phyloP scores from a whole-genome alignment of 192 early-diverging fungal genomes.

The Fimicolochytrium jonesii region DNA sequence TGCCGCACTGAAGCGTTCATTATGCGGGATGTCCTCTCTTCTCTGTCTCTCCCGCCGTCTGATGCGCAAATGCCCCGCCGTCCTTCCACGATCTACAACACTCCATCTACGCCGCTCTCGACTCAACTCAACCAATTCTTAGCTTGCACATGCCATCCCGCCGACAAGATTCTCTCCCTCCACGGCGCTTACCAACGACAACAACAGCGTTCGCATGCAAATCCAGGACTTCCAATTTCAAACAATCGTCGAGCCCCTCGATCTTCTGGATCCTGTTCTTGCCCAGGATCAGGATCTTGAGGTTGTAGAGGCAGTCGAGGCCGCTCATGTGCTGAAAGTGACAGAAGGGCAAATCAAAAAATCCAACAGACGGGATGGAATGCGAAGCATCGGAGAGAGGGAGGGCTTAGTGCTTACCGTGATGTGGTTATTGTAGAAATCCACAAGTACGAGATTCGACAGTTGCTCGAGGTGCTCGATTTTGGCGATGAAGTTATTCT shows the following conservation, averaged over 20 bases:
- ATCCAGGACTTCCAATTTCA: constrained; percentile 50
- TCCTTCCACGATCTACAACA: no score
- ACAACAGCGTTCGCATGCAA: constrained; percentile 46
- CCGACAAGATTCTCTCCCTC: background rate
- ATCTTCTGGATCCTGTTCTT: constrained; percentile 42
- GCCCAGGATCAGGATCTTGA: constrained; percentile 54
- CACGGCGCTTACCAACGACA: constrained; percentile 29
- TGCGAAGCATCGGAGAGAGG: no score
- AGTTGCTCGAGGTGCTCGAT: constrained; percentile 44
- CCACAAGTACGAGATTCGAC: constrained; percentile 45
- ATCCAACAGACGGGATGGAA: no score
- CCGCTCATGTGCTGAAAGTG: constrained; percentile 25
- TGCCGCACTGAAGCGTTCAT: no score
- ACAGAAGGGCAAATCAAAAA: background rate
- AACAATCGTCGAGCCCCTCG: constrained; percentile 26
- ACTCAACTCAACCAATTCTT: no score
- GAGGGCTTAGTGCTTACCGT: constrained; percentile 13
- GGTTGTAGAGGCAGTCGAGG: constrained; percentile 28
- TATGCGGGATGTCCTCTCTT: no score
- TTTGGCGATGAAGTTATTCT: constrained; percentile 42
- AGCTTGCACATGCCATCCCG: background rate
- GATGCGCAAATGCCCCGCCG: no score
- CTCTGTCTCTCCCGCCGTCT: no score
- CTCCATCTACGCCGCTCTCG: no score
- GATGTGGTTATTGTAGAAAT: constrained; percentile 53